phyloP scores from a whole-genome alignment of 768 basidiomycete genomes.

The Hygrocybe coccinea region DNA sequence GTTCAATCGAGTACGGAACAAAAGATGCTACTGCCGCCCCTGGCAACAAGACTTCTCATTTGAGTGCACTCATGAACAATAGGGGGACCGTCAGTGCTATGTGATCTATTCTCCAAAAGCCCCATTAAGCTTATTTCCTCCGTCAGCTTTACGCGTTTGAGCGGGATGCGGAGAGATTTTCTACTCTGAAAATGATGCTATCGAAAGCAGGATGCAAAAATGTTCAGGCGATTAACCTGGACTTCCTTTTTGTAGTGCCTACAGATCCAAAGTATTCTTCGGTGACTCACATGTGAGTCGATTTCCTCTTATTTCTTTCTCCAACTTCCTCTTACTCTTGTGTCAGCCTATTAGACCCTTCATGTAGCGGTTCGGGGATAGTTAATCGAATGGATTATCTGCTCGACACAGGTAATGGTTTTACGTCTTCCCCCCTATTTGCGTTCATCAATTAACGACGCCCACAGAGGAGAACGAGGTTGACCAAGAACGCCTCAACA shows the following conservation, averaged over 20 bases:
- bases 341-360: conserved; percentile 83
- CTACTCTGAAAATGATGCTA: conserved; percentile 82
- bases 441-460: conserved; percentile 6
- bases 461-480: conserved; percentile 51
- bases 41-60: conserved; percentile 95
- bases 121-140: not conserved
- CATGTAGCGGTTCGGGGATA: conserved; percentile 93
- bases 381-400: conserved; percentile 86
- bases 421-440: not conserved
- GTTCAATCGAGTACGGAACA: not conserved
- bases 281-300: conserved; percentile 82
- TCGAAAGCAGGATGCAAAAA: conserved; percentile 80
- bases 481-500: conserved; percentile 67
- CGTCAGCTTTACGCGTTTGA: conserved; percentile 82
- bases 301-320: not conserved
- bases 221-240: conserved; percentile 64
- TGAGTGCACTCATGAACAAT: conserved; percentile 82
- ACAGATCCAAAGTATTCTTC: conserved; percentile 51
- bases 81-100: conserved; percentile 61
- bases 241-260: conserved; percentile 82
- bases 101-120: not conserved
- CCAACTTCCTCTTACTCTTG: not conserved
- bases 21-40: conserved; percentile 89
- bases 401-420: conserved; percentile 61
- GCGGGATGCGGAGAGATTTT: conserved; percentile 73